Evolutionary conservation across 2,329 filamentous ascomycete genomes (phyloP), one percentile per base, ranked within the genome.

Genomic region (Apiospora arundinis): DNA sequence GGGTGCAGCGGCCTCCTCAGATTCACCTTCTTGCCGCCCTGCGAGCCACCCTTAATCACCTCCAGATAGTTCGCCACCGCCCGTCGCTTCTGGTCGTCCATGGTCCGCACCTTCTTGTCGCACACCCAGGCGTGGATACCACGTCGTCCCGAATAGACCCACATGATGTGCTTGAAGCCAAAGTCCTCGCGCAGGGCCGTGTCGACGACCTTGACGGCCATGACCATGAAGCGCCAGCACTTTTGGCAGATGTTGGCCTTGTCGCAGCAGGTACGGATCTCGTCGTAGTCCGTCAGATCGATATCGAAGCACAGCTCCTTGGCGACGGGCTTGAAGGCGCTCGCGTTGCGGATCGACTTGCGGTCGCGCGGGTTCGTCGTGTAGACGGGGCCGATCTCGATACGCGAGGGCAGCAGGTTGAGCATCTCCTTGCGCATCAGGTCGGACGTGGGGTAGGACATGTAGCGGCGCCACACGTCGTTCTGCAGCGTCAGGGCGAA

Each of bases 301-400:
- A 99, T 98, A 92, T 99, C 96, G 82, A 99, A 98, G 77, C 97
- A 97, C 49, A 99, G 85, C 81, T 99, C 96, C 81, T 99, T 99
- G 70, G 93, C 89, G 44, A 98, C 82, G 0, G 96, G 95, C 74
- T 92, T 92, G 84, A 99, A 98, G 11, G 93, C 90, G 67, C 90
- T 90, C 46, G 92, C 89, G 81, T 95, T 95, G 69, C 92, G 91
- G 45, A 98, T 83, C 0, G 92, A 92, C 84, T 98, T 99, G 78
- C 95, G 92, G 77, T 99, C 96, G 76, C 95, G 92, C 0, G 96
- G 96, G 80, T 98, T 98, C 66, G 95, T 93, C 69, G 89, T 94
- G 84, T 99, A 99, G 67, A 98, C 93, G n/a, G 96, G 96, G 0
- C 96, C 96, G 77, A 99, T 98, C 86, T 99, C 96, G 85, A 99